Percentiles rank a stretch among this genome's conserved stretches.
phyloP scores from a whole-genome alignment of 441 rosid species.

The Adansonia gregorii region DNA sequence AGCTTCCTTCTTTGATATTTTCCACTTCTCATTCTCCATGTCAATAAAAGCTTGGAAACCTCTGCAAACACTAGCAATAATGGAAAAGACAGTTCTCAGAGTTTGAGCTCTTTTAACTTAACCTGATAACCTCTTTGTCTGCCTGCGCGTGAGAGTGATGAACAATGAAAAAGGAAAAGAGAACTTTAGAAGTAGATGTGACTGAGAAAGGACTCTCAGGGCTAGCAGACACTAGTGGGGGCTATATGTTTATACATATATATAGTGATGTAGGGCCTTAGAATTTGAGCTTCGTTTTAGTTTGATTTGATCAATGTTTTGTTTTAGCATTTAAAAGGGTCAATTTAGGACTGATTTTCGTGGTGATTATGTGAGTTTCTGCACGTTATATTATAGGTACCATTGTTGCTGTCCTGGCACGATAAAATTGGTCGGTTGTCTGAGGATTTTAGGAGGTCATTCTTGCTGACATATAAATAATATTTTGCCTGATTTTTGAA shows the following conservation, averaged over 20 bases:
- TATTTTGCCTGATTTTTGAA: conserved; percentile 28
- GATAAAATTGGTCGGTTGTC: conserved; percentile 28
- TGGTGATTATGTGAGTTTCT: not conserved
- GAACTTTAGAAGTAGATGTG: conserved; percentile 29
- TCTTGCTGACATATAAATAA: not conserved
- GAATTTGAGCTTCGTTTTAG: conserved; percentile 7
- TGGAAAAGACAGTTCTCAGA: conserved; percentile 11
- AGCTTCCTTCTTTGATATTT: conserved; percentile 61
- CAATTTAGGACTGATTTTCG: not conserved
- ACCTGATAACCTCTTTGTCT: conserved; percentile 26
- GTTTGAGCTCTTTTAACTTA: conserved; percentile 10
- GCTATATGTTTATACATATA: conserved; percentile 30
- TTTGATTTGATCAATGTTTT: conserved; percentile 14
- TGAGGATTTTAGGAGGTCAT: conserved; percentile 31
- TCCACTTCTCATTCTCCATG: conserved; percentile 86
- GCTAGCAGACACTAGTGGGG: conserved; percentile 27
- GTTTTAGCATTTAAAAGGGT: not conserved
- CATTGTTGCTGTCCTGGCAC: conserved; percentile 32
- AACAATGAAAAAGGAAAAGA: conserved; percentile 14
- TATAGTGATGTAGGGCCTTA: conserved; percentile 23
- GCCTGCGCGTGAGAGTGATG: conserved; percentile 25
- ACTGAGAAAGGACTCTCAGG: conserved; percentile 27
- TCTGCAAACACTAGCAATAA: conserved; percentile 10
- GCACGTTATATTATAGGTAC: conserved; percentile 21
- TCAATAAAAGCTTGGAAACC: conserved; percentile 14